These are phyloP conservation scores for Diaporthe destruens DNA, from an alignment of 2,329 filamentous ascomycete genomes.

Conservation along the genomic window DNA sequence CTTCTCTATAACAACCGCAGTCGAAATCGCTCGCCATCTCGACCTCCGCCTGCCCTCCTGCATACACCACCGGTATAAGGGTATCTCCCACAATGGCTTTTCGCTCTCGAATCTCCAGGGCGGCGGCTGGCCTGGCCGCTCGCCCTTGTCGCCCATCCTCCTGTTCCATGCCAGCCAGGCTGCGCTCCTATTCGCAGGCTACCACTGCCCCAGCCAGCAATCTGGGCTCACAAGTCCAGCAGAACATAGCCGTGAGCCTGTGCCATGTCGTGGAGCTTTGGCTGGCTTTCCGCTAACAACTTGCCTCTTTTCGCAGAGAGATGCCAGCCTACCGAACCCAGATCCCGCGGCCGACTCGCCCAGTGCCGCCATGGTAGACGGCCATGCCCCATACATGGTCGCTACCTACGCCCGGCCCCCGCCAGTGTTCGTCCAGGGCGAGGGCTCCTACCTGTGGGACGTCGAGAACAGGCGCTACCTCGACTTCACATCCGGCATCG, in stretches of 20 bases:
- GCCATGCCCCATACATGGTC: conserved; percentile 90
- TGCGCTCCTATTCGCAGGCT: conserved; percentile 52
- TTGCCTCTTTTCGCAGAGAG: conserved; percentile 44
- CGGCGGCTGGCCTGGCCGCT: conserved; percentile 38
- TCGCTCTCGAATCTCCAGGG: conserved; percentile 36
- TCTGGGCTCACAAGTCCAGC: conserved; percentile 50
- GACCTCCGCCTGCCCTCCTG: neutral
- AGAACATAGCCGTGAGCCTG: conserved; percentile 51
- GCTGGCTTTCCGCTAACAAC: conserved; percentile 24
- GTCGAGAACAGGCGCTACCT: conserved; percentile 89
- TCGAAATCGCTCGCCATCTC: neutral
- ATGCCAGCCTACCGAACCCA: conserved; percentile 68
- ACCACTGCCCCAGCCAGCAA: conserved; percentile 53
- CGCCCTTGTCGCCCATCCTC: conserved; percentile 36
- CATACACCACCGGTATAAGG: neutral
- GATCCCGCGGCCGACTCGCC: conserved; percentile 81
- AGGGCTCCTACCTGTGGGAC: conserved; percentile 92
- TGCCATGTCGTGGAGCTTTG: conserved; percentile 15
- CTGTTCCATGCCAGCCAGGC: conserved; percentile 19
- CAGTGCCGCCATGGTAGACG: conserved; percentile 79
- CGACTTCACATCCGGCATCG: conserved; percentile 96
- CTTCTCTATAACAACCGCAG: neutral
- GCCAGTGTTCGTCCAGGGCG: conserved; percentile 88
- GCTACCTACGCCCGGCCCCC: conserved; percentile 92
- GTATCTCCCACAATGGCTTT: conserved; percentile 39